phyloP scores from a whole-genome alignment of 192 early-diverging fungal species.

The Dissophora ornata region DNA sequence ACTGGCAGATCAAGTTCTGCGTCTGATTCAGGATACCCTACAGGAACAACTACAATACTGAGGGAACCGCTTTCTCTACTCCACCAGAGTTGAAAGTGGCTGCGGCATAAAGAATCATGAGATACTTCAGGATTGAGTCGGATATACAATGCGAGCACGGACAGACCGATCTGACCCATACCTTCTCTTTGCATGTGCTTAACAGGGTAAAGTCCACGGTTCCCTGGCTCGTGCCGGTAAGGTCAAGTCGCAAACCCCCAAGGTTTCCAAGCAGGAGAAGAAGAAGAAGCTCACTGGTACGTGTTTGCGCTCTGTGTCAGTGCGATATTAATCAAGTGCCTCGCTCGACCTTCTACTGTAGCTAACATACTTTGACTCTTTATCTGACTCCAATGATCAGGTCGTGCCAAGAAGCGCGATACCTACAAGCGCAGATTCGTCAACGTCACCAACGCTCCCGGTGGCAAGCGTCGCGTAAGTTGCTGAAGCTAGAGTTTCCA shows the following conservation, averaged over 20 bases:
- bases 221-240: constrained; percentile 99
- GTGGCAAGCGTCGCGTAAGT: constrained; percentile 91
- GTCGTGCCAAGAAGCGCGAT: constrained; percentile 97
- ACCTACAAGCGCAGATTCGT: constrained; percentile 98
- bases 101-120: too few relatives aligned
- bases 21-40: too few relatives aligned
- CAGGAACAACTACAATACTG: too few relatives aligned
- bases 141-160: too few relatives aligned
- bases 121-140: too few relatives aligned
- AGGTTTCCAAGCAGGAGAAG: constrained; percentile 98
- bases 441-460: constrained; percentile 87
- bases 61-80: too few relatives aligned
- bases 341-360: too few relatives aligned
- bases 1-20: too few relatives aligned
- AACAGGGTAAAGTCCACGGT: constrained; percentile 99
- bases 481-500: neutral
- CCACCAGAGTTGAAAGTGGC: too few relatives aligned
- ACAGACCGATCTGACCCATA: neutral
- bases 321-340: too few relatives aligned
- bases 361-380: too few relatives aligned
- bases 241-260: constrained; percentile 99
- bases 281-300: constrained; percentile 86
- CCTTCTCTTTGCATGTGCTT: neutral
- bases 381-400: constrained; percentile 4
- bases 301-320: too few relatives aligned